These are phyloP conservation scores for Calonectria honghensis DNA, from an alignment of 2,329 filamentous ascomycete genomes.

Conservation along the genomic window DNA sequence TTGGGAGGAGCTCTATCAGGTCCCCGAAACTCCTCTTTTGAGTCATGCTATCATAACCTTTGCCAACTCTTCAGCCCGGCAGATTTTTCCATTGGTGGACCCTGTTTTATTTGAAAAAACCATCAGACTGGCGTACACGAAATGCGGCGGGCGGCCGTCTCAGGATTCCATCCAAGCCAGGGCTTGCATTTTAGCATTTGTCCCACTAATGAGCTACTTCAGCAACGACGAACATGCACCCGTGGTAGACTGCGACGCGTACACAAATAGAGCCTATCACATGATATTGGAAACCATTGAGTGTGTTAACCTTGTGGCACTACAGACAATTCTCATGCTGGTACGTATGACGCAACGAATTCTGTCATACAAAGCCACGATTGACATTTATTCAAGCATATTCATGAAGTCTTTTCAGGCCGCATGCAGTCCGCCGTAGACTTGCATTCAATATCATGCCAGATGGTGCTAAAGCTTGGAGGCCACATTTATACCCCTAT, in stretches of 20 bases:
- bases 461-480: background rate
- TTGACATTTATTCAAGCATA: background rate
- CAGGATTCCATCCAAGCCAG: background rate
- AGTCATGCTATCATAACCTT: background rate
- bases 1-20: background rate
- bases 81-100: background rate
- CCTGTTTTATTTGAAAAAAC: slow-evolving; percentile 5
- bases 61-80: background rate
- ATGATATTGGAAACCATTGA: slow-evolving; percentile 10
- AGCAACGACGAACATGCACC: background rate
- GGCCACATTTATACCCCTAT: background rate
- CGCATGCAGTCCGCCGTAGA: background rate
- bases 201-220: background rate
- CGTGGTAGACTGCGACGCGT: background rate
- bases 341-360: background rate
- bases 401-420: background rate
- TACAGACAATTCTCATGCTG: slow-evolving; percentile 1
- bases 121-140: background rate
- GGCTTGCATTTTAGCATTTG: background rate
- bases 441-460: background rate
- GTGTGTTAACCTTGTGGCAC: background rate
- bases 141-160: background rate
- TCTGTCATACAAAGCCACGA: background rate
- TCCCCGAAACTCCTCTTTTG: background rate
- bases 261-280: background rate